A percentile compares a stretch with the other conserved stretches of the same genome.
phyloP scores from a whole-genome alignment of 2,329 filamentous ascomycete genomes.

The Coniochaeta hoffmannii region DNA sequence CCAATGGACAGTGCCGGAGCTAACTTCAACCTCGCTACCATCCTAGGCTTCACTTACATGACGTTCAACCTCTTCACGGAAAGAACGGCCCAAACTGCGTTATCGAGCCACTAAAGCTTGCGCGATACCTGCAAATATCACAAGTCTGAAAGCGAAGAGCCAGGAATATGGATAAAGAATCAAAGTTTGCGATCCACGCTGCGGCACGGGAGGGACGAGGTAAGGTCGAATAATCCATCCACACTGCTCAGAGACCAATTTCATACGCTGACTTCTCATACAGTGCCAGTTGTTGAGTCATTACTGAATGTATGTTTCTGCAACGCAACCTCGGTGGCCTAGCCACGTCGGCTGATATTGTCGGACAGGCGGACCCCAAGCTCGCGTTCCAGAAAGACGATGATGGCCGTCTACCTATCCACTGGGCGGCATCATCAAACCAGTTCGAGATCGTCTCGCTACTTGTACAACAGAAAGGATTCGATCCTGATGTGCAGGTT shows the following conservation, averaged over 20 bases:
- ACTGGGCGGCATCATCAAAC: constrained; percentile 90
- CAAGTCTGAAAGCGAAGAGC: neutral
- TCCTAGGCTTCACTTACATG: constrained; percentile 22
- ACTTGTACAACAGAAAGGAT: constrained; percentile 61
- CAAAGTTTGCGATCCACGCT: constrained; percentile 78
- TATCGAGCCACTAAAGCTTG: neutral
- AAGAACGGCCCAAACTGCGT: neutral
- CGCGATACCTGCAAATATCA: neutral
- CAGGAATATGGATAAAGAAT: constrained; percentile 24
- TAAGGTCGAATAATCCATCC: constrained; percentile 33
- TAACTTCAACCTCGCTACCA: neutral
- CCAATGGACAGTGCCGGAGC: neutral
- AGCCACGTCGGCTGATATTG: constrained; percentile 5
- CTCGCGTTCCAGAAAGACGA: constrained; percentile 67
- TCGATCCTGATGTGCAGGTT: constrained; percentile 79
- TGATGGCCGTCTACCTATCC: constrained; percentile 82
- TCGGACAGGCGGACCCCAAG: constrained; percentile 64
- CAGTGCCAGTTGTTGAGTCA: constrained; percentile 66
- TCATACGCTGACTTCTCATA: constrained; percentile 2
- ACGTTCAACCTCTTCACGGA: constrained; percentile 4
- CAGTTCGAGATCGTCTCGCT: constrained; percentile 66
- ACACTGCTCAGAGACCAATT: neutral
- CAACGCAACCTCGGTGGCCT: neutral
- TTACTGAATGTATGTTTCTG: constrained; percentile 54
- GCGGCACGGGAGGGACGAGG: constrained; percentile 79